Evolutionary conservation across 768 basidiomycete species (phyloP).

Genomic region (Boletus patriciae): DNA sequence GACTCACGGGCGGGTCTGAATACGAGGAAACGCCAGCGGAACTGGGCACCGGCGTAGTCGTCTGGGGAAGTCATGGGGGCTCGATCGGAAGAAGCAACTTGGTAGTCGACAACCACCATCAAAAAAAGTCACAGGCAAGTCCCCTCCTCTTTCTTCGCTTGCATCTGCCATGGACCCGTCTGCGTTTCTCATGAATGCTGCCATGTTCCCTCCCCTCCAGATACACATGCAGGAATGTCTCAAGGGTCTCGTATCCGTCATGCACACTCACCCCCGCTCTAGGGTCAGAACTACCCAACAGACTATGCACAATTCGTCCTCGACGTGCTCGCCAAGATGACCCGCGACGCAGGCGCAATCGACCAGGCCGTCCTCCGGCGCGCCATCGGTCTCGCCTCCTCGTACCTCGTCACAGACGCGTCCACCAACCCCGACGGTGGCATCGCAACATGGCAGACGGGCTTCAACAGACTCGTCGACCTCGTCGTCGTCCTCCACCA

Average conservation of each 20-base stretch:
- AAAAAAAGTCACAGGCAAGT: slow-evolving; percentile 21
- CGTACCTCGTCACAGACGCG: slow-evolving; percentile 75
- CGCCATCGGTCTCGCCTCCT: slow-evolving; percentile 68
- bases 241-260: background rate
- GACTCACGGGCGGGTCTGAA: slow-evolving; percentile 76
- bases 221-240: slow-evolving; percentile 34
- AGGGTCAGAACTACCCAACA: slow-evolving; percentile 45
- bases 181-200: slow-evolving; percentile 12
- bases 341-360: slow-evolving; percentile 44
- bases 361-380: slow-evolving; percentile 64
- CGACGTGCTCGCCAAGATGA: slow-evolving; percentile 52
- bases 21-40: slow-evolving; percentile 68
- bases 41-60: slow-evolving; percentile 75
- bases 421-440: slow-evolving; percentile 61
- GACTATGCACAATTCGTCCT: slow-evolving; percentile 64
- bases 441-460: slow-evolving; percentile 59
- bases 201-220: slow-evolving; percentile 26
- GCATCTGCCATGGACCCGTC: slow-evolving; percentile 28
- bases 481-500: slow-evolving; percentile 69
- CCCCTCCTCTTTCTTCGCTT: background rate
- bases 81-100: background rate
- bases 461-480: slow-evolving; percentile 70
- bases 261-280: slow-evolving; percentile 5
- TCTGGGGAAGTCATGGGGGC: slow-evolving; percentile 10
- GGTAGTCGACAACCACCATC: slow-evolving; percentile 7